These are phyloP conservation scores for Scenedesmus sp. DNA, from an alignment of 163 green algal species.

Conservation along the genomic window DNA sequence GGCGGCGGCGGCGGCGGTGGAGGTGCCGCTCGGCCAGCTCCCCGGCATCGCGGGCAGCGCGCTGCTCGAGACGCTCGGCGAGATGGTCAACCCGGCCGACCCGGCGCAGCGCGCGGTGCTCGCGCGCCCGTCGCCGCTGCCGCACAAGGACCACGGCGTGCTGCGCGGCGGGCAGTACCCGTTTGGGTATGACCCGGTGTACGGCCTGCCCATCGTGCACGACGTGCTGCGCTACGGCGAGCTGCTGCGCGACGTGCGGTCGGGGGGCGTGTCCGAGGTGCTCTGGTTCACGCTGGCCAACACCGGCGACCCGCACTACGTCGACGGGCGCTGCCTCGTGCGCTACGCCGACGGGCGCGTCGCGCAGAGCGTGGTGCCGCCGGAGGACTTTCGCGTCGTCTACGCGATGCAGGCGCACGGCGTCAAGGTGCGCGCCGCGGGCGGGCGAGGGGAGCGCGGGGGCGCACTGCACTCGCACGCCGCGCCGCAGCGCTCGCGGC, in stretches of 20 bases:
- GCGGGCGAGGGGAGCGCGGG: not conserved
- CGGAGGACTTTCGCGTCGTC: conserved; percentile 42
- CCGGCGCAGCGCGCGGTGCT: too few species aligned
- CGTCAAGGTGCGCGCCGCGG: conserved; percentile 55
- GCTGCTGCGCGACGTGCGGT: conserved; percentile 53
- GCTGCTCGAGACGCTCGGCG: too few species aligned
- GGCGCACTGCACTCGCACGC: not conserved
- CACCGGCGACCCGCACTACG: not conserved
- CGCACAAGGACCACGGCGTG: conserved; percentile 58
- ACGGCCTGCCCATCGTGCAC: conserved; percentile 63
- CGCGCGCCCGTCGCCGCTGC: too few species aligned
- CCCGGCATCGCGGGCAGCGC: too few species aligned
- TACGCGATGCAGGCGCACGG: conserved; percentile 79
- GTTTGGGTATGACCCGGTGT: conserved; percentile 67
- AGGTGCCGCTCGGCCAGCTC: too few species aligned
- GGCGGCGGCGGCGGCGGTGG: too few species aligned
- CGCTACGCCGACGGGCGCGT: conserved; percentile 53
- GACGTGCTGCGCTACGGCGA: conserved; percentile 51
- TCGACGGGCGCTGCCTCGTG: conserved; percentile 57
- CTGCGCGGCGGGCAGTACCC: conserved; percentile 60
- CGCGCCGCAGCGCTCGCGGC: not conserved
- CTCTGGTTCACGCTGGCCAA: conserved; percentile 54
- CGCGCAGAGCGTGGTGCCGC: conserved; percentile 41
- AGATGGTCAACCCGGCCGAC: too few species aligned
- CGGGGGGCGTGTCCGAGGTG: conserved; percentile 52